Base-by-base conservation (phyloP, 352 stramenopile species). In the Phytophthora crassamura region DNA sequence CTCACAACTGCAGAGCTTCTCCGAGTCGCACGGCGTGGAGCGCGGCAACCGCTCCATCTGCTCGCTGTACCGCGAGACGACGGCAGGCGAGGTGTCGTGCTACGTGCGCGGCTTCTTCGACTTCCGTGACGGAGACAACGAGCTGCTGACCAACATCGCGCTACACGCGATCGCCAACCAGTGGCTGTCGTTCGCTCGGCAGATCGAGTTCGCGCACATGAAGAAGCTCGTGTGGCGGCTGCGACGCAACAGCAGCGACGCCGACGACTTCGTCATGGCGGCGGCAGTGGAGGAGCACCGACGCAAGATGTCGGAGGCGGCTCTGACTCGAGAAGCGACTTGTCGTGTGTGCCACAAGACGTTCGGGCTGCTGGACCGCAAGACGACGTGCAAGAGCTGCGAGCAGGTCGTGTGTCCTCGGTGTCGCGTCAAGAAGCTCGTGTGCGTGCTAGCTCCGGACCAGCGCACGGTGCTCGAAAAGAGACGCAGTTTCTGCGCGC, bases 91-190 rank as follows among this genome's bases (percentile, higher is more conserved):
- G 10, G 59, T 73, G 8, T 39, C 74, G 50, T 71, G 59, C 43
- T 77, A 74, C 15, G 54, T 74, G 15, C 69, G 61, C 14, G 67
- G 71, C 47, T 75, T 72, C 51, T 81, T 81, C 40, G 67, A 67
- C 20, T 68, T 81, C 43, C 20, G 35, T 4, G 43, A 60, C 45
- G 45, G 53, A 33, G 14, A 60, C 38, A 74, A 67, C 39, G 53
- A 71, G 14, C 22, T 74, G 39, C 12, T 67, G 32, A 65, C 32
- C 8, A 74, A 67, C 35, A 33, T 74, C n/a, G 57, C 63, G 12
- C 59, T 77, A 8, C 55, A 60, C 34, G 38, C 51, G 25, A 69
- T 69, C 36, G 42, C 59, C 14, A 68, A 45, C 32, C 64, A 64
- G 34, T 64, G 65, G 58, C 52, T 73, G 10, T 74, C 61, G 22